Evolutionary conservation across 1,284 basidiomycete genomes (phyloP).

Genomic region (Marasmius sp.): DNA sequence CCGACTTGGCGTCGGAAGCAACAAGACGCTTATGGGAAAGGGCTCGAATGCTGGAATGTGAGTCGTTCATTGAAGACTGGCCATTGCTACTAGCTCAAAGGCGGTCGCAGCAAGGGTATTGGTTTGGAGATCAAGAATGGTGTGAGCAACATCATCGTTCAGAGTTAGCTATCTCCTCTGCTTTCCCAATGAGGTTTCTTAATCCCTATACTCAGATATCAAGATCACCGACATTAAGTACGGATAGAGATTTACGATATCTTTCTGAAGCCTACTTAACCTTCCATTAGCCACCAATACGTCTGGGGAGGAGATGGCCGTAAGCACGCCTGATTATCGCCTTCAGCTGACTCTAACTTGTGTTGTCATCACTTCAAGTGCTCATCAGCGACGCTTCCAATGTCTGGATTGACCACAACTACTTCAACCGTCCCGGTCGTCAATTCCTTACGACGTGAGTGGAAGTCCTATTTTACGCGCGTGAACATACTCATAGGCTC

Average conservation of each 20-base stretch:
- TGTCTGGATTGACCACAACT: slow-evolving; percentile 25
- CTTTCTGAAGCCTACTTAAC: neutral
- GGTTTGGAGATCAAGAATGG: slow-evolving; percentile 26
- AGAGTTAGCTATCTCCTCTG: slow-evolving; percentile 15
- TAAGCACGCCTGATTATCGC: neutral
- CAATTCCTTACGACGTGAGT: slow-evolving; percentile 2
- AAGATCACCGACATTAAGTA: slow-evolving; percentile 18
- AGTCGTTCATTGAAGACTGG: neutral
- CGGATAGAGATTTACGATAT: neutral
- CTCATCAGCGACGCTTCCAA: slow-evolving; percentile 25
- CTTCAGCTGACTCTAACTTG: neutral
- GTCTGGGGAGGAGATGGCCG: slow-evolving; percentile 20
- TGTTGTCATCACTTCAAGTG: neutral
- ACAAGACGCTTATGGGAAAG: slow-evolving; percentile 29
- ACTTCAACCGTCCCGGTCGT: slow-evolving; percentile 6
- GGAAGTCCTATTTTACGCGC: neutral
- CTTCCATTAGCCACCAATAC: slow-evolving; percentile 9
- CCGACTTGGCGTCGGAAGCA: slow-evolving; percentile 24
- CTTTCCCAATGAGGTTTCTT: neutral
- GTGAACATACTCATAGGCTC: too few species aligned
- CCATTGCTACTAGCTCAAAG: neutral
- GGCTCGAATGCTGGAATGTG: slow-evolving; percentile 23
- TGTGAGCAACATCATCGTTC: slow-evolving; percentile 33
- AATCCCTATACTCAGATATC: neutral
- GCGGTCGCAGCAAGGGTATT: slow-evolving; percentile 16